phyloP scores from a whole-genome alignment of 2,329 filamentous ascomycete genomes.

The Fusarium goolgardi region DNA sequence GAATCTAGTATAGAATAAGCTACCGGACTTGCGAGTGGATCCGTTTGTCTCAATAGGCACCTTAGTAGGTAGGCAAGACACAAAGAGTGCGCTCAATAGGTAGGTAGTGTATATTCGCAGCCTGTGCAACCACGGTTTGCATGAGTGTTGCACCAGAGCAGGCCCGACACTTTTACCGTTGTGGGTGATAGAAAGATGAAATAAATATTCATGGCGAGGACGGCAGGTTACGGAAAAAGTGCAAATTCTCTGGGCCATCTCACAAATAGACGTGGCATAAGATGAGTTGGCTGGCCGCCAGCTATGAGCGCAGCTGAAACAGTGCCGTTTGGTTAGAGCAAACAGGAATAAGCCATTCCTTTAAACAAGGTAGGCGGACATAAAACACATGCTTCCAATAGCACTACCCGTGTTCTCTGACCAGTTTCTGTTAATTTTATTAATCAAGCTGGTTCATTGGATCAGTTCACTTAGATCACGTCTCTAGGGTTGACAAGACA shows the following conservation, averaged over 20 bases:
- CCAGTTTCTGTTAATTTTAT: background rate
- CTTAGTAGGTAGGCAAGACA: background rate
- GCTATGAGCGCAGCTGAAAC: background rate
- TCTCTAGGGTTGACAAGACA: background rate
- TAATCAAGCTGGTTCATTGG: background rate
- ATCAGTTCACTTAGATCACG: background rate
- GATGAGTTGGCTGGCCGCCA: background rate
- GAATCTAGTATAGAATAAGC: background rate
- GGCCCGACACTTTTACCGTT: background rate
- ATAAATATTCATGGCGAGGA: background rate
- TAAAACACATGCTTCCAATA: background rate
- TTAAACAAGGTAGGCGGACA: too few species aligned
- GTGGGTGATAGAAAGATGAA: too few species aligned
- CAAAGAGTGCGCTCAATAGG: background rate
- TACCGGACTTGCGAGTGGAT: background rate
- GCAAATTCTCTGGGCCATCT: background rate
- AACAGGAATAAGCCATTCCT: background rate
- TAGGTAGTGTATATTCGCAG: background rate
- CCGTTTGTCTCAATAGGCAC: background rate
- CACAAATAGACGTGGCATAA: background rate
- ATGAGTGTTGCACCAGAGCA: background rate
- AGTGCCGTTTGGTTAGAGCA: background rate
- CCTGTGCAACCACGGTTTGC: background rate
- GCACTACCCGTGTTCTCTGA: background rate
- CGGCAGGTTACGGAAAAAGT: too few species aligned